Conservation (phyloP, 345 rosid genomes). For the Salix exigua region DNA sequence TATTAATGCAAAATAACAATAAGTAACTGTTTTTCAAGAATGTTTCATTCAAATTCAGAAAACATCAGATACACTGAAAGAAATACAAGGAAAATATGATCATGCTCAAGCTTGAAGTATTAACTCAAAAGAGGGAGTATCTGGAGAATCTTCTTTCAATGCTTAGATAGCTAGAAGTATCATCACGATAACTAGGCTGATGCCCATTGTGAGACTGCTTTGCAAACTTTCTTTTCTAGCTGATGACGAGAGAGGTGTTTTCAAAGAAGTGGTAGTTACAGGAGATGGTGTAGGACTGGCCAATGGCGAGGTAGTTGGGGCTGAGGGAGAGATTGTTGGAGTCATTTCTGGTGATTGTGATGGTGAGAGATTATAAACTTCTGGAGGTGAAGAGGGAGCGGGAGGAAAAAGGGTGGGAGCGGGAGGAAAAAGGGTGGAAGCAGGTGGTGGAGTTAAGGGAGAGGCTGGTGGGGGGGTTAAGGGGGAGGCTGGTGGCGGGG, state of each 20-base stretch:
- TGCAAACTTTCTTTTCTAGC: slow-evolving; percentile 20
- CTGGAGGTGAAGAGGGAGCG: slow-evolving; percentile 11
- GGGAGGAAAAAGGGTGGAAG: not conserved
- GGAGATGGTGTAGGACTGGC: slow-evolving; percentile 16
- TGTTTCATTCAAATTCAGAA: not conserved
- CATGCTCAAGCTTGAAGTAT: not conserved
- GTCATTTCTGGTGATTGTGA: slow-evolving; percentile 12
- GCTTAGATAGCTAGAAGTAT: slow-evolving; percentile 9
- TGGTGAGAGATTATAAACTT: slow-evolving; percentile 7
- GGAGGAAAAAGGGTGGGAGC: not conserved
- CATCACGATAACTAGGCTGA: slow-evolving; percentile 14
- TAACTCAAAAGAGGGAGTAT: not conserved
- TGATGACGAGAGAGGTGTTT: slow-evolving; percentile 26
- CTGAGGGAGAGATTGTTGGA: slow-evolving; percentile 4
- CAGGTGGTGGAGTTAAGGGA: slow-evolving; percentile 15
- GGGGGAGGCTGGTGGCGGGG: slow-evolving; percentile 19
- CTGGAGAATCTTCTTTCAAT: not conserved
- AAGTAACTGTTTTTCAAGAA: not conserved
- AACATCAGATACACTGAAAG: not conserved
- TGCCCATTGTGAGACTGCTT: slow-evolving; percentile 6
- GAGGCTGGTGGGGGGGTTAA: slow-evolving; percentile 23
- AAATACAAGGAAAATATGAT: not conserved
- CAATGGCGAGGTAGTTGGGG: slow-evolving; percentile 8
- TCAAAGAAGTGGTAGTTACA: slow-evolving; percentile 10
- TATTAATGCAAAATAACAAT: not conserved